Evolutionary conservation across 176 grass and related monocot species (phyloP), one percentile per base, ranked within the genome.

Genomic region (Cocos nucifera): DNA sequence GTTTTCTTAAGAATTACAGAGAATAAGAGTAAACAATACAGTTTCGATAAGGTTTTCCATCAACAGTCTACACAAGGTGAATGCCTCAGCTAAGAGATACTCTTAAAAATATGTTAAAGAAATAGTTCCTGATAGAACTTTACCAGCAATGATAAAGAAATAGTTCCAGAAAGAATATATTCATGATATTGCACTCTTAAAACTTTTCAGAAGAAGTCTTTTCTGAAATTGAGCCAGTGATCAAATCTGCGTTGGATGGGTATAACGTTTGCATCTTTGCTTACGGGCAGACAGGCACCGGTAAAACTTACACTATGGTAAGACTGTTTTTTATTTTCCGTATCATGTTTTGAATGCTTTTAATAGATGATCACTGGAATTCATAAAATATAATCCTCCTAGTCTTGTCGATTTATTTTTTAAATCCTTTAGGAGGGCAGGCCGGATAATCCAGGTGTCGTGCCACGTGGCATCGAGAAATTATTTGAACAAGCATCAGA

Each of bases 301-400:
- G 92, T 64, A 97, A 97, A 85, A 97, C 87, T 49, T 97, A 88
- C 61, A 97, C 87, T 49, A 97, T 97, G 92, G 92, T 91, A 82
- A 83, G 83, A 69, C 28, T 6, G 72, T 73, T 14, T 65, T 64
- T 24, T 75, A 7, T 23, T 49, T 58, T 65, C 56, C 21, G 49
- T 30, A 52, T 28, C 12, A 72, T 39, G 22, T 15, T 2, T 4
- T 32, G 10, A 57, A 51, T 69, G 35, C 8, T 12, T 44, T 44
- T 44, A 44, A 0, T 44, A 44, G 35, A 14, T 12, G 7, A 44
- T 44, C 3, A 14, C 35, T 44, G 8, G 35, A 44, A 44, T 44
- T 44, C 35, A 2, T 44, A 10, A 44, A 44, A 44, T 12, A 44
- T 14, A 12, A 12, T 14, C 9, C 9, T 44, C 35, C 35, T 44